Base-by-base conservation (phyloP, 2,329 filamentous ascomycete species). In the Neofusicoccum umdonicola region DNA sequence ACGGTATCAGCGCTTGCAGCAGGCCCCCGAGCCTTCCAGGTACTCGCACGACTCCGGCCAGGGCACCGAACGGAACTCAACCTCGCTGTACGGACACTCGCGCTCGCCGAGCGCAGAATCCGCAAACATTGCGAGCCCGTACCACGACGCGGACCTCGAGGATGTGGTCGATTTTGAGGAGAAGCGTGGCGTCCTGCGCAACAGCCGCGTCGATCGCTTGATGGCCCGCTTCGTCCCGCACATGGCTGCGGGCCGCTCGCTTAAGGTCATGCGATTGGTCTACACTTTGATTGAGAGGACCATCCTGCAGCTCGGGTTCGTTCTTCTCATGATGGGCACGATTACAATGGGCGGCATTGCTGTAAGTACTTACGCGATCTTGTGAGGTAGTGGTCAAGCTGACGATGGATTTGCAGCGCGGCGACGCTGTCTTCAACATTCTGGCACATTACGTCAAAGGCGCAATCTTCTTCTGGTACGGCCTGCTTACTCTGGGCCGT, bases 401-500 rank as follows among this genome's bases (percentile, higher is more conserved):
- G 19, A 62, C 68, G 71, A 39, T 69, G 60, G 34, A 27, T 35
- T 19, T 22, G 3, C 11, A 93, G 90, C 88, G 90, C 75, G 89
- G 85, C 4, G 76, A 77, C 22, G 82, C 82, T 2, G 81, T 97
- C 65, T 96, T 94, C 81, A 93, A 88, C 69, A 92, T 94, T 1
- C 83, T 97, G 47, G 94, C 94, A 7, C 94, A 98, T 74, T 97
- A 92, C 81, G 88, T 97, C 76, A 98, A 98, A 76, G 94, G 94
- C 51, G 91, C 91, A 3, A 90, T 98, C 63, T 98, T 98, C 82
- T 92, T 97, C 80, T 95, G 92, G 88, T 91, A 96, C 68, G 94
- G 94, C 8, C 79, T 97, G 19, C 80, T 97, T 66, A 96, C 92
- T 0, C 83, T 98, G 3, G 93, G 92, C 35, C 89, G 94, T 64